Conservation (phyloP, 768 basidiomycete species). For the Rhodocollybia butyracea region DNA sequence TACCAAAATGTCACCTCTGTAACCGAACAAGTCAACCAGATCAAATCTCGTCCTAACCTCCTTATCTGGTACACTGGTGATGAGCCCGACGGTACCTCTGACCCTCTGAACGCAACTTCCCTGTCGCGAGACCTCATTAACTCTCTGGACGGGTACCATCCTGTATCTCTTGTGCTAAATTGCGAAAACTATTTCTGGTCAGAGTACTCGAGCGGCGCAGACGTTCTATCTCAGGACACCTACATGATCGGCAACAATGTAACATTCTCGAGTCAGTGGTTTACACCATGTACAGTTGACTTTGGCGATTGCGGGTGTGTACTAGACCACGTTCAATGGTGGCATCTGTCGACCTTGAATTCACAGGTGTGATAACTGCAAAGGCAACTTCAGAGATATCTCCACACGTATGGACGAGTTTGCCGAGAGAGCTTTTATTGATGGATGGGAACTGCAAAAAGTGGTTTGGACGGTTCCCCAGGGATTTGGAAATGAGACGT, state of each 20-base stretch:
- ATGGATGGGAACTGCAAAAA: constrained; percentile 68
- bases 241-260: constrained; percentile 61
- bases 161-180: constrained; percentile 62
- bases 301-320: constrained; percentile 75
- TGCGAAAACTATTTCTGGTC: constrained; percentile 66
- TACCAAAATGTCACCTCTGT: constrained; percentile 67
- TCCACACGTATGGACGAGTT: constrained; percentile 66
- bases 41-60: constrained; percentile 67
- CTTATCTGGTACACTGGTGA: constrained; percentile 74
- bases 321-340: background rate
- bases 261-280: constrained; percentile 58
- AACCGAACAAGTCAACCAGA: constrained; percentile 61
- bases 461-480: constrained; percentile 81
- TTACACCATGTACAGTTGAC: constrained; percentile 57
- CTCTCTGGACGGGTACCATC: constrained; percentile 62
- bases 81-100: constrained; percentile 69
- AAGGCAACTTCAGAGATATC: constrained; percentile 69
- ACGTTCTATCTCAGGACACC: constrained; percentile 69
- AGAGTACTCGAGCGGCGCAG: constrained; percentile 57
- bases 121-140: constrained; percentile 55
- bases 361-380: constrained; percentile 54
- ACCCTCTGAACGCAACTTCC: constrained; percentile 60
- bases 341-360: background rate
- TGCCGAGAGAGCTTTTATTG: constrained; percentile 50
- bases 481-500: constrained; percentile 65